Conservation (phyloP, 192 early-diverging fungal genomes). For the Linnemannia zychae region DNA sequence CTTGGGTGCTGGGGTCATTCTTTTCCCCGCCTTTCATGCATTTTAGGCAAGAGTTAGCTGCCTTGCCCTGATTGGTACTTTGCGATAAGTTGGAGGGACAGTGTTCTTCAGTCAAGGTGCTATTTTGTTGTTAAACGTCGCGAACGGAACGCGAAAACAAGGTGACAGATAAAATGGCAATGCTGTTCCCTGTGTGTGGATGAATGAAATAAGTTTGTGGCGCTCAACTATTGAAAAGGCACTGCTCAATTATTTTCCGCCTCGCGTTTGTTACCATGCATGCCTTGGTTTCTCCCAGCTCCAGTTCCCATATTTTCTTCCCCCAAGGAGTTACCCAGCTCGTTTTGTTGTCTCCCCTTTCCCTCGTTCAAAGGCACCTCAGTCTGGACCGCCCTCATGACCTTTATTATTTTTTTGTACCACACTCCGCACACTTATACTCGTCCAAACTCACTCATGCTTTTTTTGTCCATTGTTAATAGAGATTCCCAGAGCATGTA, state of each 20-base stretch:
- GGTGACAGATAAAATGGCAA: neutral
- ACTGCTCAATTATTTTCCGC: slow-evolving; percentile 4
- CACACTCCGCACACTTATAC: neutral
- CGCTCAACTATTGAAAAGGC: neutral
- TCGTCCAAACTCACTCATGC: neutral
- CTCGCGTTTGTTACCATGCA: neutral
- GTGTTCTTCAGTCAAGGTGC: neutral
- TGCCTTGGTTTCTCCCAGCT: slow-evolving; percentile 9
- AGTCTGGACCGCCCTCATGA: neutral
- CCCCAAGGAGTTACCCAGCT: neutral
- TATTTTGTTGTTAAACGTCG: neutral
- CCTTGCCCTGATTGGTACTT: neutral
- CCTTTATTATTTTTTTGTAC: neutral
- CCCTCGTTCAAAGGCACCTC: neutral
- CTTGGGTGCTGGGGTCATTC: neutral
- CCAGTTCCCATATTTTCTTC: neutral
- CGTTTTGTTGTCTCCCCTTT: neutral
- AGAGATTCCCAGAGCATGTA: slow-evolving; percentile 82
- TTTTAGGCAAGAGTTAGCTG: neutral
- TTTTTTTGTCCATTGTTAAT: neutral
- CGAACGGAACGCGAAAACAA: slow-evolving; percentile 8
- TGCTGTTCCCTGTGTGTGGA: neutral
- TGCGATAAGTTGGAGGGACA: neutral
- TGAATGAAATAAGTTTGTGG: neutral
- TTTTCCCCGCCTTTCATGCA: slow-evolving; percentile 1